Base-by-base conservation (phyloP, 306 rosid genomes). In the Casuarina glauca region DNA sequence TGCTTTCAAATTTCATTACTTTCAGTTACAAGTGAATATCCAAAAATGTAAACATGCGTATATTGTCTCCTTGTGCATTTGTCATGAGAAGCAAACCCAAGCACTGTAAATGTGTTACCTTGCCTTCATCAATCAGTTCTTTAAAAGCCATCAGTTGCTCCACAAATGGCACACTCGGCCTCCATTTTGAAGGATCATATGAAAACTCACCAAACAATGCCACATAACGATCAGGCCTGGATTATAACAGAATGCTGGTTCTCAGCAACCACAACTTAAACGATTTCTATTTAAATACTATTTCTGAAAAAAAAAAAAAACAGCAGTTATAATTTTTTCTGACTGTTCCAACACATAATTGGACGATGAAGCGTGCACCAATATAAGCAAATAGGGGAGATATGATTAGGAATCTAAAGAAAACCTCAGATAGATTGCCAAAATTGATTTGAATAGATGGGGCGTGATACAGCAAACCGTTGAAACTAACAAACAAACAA, bases 151-250 rank as follows among this genome's bases (percentile, higher is more conserved):
- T 90, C 86, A 94, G 86, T 73, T 94, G 98, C 80, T 90, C 97
- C 81, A 85, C 90, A 76, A 95, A 95, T 9, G 98, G 94, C 80
- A 95, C 91, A 72, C 98, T 95, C 7, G 92, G 85, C 82, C 98
- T 95, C 98, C 97, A 95, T 76, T 87, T 92, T 55, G 90, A 83
- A 81, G 80, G 71, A 85, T 95, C 95, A 74, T 92, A 92, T 19
- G 0, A 80, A 84, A 62, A 83, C 32, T 74, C 93, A n/a, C 95
- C 97, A 85, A 92, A 92, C 77, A 88, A 5, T 54, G 97, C 13
- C 57, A 87, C 98, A 55, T 92, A 87, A 55, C 98, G 94, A 80
- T 95, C 97, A 83, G 97, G 98, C 98, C 98, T 95, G 85, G 60
- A 80, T 58, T 48, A 44, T 74, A 82, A 74, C 44, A 73, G 52